These are phyloP conservation scores for Solanum lycopersicoides DNA, from an alignment of 257 asterid genomes.

Conservation along the genomic window DNA sequence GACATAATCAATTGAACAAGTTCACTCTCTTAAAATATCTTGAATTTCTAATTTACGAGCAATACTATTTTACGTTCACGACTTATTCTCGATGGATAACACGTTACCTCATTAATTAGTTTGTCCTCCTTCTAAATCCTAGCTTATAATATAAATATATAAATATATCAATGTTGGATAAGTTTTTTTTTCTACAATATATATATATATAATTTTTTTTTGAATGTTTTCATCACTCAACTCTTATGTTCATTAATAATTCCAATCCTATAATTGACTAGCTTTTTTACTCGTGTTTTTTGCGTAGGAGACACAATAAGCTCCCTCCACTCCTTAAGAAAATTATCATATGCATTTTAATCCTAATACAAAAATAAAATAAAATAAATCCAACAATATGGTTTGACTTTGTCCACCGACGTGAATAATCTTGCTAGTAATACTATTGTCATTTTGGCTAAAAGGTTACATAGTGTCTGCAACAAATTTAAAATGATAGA, in stretches of 20 bases:
- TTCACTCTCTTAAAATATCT: too few relatives aligned
- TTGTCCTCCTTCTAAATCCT: too few relatives aligned
- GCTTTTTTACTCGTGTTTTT: not conserved
- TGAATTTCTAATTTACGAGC: too few relatives aligned
- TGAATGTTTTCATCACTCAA: not conserved
- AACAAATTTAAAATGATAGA: too few relatives aligned
- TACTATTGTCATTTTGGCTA: not conserved
- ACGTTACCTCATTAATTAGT: not conserved
- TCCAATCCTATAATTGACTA: not conserved
- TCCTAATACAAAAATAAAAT: not conserved
- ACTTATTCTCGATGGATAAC: too few relatives aligned
- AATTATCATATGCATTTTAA: not conserved
- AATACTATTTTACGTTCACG: too few relatives aligned
- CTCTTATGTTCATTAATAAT: not conserved
- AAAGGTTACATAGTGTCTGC: not conserved
- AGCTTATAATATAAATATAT: too few relatives aligned
- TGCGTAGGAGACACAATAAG: not conserved
- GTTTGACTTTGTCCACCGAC: not conserved
- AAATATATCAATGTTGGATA: too few relatives aligned
- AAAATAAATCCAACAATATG: not conserved
- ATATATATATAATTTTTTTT: too few relatives aligned
- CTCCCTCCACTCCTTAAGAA: not conserved
- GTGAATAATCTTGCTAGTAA: not conserved
- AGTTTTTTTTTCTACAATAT: too few relatives aligned
- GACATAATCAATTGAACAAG: too few relatives aligned